phyloP scores from a whole-genome alignment of 2,329 filamentous ascomycete genomes.

The Xenosphaeropsis pyriputrescens region DNA sequence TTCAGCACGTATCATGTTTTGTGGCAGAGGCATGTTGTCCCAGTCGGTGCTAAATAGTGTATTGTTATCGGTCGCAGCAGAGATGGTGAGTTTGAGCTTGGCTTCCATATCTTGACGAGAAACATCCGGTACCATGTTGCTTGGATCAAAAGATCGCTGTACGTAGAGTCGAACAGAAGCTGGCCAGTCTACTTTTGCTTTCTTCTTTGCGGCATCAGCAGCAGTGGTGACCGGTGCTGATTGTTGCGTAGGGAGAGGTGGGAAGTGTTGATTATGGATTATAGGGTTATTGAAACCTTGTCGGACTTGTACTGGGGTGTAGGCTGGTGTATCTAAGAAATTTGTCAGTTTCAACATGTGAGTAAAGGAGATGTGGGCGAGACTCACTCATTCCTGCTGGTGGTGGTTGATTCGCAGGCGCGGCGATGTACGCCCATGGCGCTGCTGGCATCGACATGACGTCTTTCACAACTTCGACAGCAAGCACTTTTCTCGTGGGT shows the following conservation, averaged over 20 bases:
- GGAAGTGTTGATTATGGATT: constrained; percentile 18
- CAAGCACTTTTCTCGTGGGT: too few relatives aligned
- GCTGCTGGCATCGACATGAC: constrained; percentile 2
- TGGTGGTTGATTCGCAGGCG: too few relatives aligned
- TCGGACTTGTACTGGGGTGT: constrained; percentile 27
- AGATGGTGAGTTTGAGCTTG: constrained; percentile 78
- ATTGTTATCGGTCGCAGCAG: constrained; percentile 60
- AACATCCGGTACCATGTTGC: constrained; percentile 51
- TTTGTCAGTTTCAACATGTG: constrained; percentile 14
- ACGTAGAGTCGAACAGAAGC: constrained; percentile 77
- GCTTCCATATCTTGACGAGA: constrained; percentile 59
- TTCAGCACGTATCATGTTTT: constrained; percentile 56
- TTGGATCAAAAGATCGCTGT: constrained; percentile 69
- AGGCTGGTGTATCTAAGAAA: constrained; percentile 22
- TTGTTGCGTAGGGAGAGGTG: constrained; percentile 22
- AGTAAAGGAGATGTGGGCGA: too few relatives aligned
- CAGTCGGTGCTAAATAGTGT: constrained; percentile 66
- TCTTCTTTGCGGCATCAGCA: constrained; percentile 24
- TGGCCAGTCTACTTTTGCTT: constrained; percentile 62
- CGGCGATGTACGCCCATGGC: constrained; percentile 8
- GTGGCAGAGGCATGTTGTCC: constrained; percentile 70
- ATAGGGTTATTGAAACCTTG: constrained; percentile 17
- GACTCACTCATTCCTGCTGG: too few relatives aligned
- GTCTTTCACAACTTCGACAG: too few relatives aligned
- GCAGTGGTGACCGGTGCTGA: constrained; percentile 13